phyloP scores from a whole-genome alignment of 257 asterid species.

The Nicotiana attenuata region DNA sequence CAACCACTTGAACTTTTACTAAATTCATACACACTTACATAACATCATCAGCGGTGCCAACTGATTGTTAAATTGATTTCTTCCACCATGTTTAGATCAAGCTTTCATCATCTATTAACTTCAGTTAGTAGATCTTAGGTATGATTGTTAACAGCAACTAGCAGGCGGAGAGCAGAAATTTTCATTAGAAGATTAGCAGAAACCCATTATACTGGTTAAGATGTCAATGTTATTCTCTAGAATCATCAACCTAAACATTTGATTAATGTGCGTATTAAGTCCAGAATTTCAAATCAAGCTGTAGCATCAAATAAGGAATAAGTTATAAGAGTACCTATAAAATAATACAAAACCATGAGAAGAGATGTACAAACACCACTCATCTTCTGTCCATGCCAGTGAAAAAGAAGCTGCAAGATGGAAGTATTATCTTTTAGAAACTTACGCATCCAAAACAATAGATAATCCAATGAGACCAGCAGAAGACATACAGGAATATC shows the following conservation, averaged over 20 bases:
- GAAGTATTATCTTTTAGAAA: conserved; percentile 11
- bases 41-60: not conserved
- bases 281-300: not conserved
- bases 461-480: not conserved
- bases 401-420: conserved; percentile 63
- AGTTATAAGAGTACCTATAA: conserved; percentile 50
- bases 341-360: conserved; percentile 60
- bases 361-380: conserved; percentile 47
- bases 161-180: not conserved
- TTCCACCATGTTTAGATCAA: not conserved
- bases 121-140: not conserved
- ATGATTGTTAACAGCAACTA: not conserved
- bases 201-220: not conserved
- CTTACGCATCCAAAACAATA: not conserved
- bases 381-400: conserved; percentile 49
- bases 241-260: not conserved
- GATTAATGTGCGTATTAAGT: not conserved
- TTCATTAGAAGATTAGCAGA: not conserved
- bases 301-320: not conserved
- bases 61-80: not conserved
- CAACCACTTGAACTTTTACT: not conserved
- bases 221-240: not conserved
- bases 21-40: not conserved
- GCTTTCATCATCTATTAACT: not conserved
- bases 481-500: conserved; percentile 65